Evolutionary conservation across 2,329 filamentous ascomycete genomes (phyloP).

Genomic region (Sclerotiophoma versabilis): DNA sequence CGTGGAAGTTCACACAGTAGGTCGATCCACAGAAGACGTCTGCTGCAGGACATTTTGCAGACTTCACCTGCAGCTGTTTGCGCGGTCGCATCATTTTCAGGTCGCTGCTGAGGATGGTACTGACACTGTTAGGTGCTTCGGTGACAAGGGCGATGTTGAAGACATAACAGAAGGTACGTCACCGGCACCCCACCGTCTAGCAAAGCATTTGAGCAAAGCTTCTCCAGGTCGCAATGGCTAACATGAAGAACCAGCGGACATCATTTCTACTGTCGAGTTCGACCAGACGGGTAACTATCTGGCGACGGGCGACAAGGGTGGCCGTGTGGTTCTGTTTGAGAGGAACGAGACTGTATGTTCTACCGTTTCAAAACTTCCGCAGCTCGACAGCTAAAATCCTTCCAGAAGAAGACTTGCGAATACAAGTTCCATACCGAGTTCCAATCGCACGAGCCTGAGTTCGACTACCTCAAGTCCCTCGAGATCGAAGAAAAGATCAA

Average conservation of each 20-base stretch:
- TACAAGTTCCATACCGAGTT: constrained; percentile 99
- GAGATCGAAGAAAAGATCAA: constrained; percentile 99
- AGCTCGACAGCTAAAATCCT: constrained; percentile 17
- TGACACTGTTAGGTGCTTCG: constrained; percentile 80
- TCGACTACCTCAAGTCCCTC: constrained; percentile 98
- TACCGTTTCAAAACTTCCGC: background rate
- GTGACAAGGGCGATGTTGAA: constrained; percentile 99
- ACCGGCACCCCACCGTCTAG: constrained; percentile 13
- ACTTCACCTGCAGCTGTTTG: background rate
- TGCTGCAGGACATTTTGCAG: background rate
- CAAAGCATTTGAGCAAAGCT: background rate
- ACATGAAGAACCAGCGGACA: constrained; percentile 68
- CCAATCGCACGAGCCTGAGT: constrained; percentile 98
- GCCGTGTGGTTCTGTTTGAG: constrained; percentile 84
- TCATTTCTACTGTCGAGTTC: constrained; percentile 90
- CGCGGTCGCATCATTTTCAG: constrained; percentile 3
- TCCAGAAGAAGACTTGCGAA: constrained; percentile 98
- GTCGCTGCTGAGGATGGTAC: constrained; percentile 14
- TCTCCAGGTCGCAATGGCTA: constrained; percentile 17
- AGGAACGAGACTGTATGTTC: constrained; percentile 88
- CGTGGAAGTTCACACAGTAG: constrained; percentile 99
- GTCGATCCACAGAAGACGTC: constrained; percentile 42
- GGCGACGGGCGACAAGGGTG: constrained; percentile 88
- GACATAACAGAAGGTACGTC: constrained; percentile 91
- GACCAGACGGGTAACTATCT: constrained; percentile 90